Conservation (phyloP, 2,329 filamentous ascomycete species). For the Diaporthe sp. region DNA sequence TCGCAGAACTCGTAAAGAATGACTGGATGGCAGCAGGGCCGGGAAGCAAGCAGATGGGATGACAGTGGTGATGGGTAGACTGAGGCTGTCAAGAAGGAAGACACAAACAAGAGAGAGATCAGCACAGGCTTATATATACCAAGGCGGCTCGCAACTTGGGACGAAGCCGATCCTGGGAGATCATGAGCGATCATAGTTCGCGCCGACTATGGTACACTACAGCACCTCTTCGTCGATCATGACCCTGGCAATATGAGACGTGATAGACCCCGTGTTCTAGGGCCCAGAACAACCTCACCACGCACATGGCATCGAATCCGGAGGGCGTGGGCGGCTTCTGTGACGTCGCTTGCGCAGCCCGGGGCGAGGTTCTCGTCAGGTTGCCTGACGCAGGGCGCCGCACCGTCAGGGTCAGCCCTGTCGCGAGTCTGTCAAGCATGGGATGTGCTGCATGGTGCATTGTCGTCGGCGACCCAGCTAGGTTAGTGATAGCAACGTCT, state of each 20-base stretch:
- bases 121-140: constrained; percentile 30
- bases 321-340: background rate
- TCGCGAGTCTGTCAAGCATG: background rate
- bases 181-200: constrained; percentile 26
- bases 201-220: background rate
- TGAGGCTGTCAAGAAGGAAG: constrained; percentile 4
- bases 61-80: constrained; percentile 18
- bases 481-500: background rate
- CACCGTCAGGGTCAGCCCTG: constrained; percentile 11
- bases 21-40: constrained; percentile 2
- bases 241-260: constrained; percentile 15
- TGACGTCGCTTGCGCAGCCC: constrained; percentile 24
- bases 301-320: background rate
- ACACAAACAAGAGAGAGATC: constrained; percentile 29
- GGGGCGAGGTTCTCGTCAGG: constrained; percentile 14
- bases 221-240: constrained; percentile 18
- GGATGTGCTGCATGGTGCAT: background rate
- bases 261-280: background rate
- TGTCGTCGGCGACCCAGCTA: background rate
- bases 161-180: constrained; percentile 21
- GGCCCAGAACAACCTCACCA: background rate
- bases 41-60: background rate
- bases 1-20: constrained; percentile 39
- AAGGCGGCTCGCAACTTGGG: constrained; percentile 5
- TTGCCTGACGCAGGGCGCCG: constrained; percentile 1